Conservation (phyloP, 345 rosid genomes). For the Citrus australasica region DNA sequence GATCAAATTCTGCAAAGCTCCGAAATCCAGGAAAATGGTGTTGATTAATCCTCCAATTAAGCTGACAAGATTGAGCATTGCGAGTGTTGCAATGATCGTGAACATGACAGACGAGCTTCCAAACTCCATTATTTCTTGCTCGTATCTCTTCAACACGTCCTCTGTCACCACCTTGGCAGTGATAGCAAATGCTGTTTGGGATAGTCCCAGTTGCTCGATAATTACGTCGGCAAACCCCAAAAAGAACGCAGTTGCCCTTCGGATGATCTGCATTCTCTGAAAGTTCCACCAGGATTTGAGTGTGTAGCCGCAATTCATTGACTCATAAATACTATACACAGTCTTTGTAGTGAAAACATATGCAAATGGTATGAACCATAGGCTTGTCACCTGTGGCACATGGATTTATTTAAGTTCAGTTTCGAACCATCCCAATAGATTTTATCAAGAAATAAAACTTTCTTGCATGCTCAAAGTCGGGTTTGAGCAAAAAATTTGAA, state of each 20-base stretch:
- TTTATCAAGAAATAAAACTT: too few species aligned
- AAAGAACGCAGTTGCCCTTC: not conserved
- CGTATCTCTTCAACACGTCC: conserved; percentile 32
- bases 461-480: too few species aligned
- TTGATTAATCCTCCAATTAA: not conserved
- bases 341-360: conserved; percentile 10
- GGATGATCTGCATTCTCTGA: conserved; percentile 25
- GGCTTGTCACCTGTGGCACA: conserved; percentile 13
- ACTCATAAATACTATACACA: conserved; percentile 14
- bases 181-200: conserved; percentile 30
- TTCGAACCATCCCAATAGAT: too few species aligned
- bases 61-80: conserved; percentile 35
- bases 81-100: conserved; percentile 30
- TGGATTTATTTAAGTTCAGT: too few species aligned
- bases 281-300: conserved; percentile 12
- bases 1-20: not conserved
- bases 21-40: not conserved
- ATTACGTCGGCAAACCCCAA: conserved; percentile 12
- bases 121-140: conserved; percentile 41
- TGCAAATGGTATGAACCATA: conserved; percentile 18
- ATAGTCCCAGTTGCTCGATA: conserved; percentile 28
- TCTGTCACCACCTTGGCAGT: conserved; percentile 35
- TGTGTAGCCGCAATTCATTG: not conserved
- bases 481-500: too few species aligned
- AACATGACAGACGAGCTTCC: conserved; percentile 34